Conservation (phyloP, 352 stramenopile genomes). For the Globisporangium middletonii region DNA sequence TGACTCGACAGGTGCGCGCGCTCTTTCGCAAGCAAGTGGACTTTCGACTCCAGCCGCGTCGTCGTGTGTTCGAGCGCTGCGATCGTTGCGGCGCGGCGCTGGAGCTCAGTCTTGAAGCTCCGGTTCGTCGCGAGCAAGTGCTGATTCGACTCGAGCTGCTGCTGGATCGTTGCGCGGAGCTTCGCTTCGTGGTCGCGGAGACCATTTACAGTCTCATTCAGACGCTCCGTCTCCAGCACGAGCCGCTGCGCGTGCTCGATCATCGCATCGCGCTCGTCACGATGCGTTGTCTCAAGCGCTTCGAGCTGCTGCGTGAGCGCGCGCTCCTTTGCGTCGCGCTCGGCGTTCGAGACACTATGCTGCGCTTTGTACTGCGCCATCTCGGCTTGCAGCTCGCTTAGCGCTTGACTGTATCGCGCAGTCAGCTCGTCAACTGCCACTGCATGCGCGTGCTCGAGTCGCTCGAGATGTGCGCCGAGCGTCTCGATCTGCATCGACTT, state of each 20-base stretch:
- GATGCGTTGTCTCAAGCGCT: neutral
- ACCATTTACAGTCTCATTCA: conserved; percentile 11
- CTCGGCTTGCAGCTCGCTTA: neutral
- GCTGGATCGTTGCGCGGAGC: conserved; percentile 29
- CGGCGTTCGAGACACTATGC: conserved; percentile 28
- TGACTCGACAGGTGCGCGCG: conserved; percentile 28
- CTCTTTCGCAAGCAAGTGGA: conserved; percentile 44
- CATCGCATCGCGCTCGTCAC: neutral
- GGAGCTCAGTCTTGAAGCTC: conserved; percentile 28
- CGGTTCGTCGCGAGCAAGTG: conserved; percentile 33
- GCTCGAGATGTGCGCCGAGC: conserved; percentile 14
- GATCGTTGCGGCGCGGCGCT: conserved; percentile 16
- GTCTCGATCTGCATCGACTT: conserved; percentile 31
- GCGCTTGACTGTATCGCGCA: neutral
- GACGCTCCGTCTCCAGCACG: conserved; percentile 2
- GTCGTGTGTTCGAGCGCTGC: conserved; percentile 24
- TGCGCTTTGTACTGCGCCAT: conserved; percentile 14
- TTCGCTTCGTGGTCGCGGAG: conserved; percentile 26
- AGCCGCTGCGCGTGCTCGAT: conserved; percentile 2
- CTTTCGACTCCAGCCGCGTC: conserved; percentile 38
- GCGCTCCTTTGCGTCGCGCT: conserved; percentile 20
- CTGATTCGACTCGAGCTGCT: conserved; percentile 36
- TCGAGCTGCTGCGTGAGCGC: conserved; percentile 3
- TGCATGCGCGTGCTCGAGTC: neutral
- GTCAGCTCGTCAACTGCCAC: neutral